Evolutionary conservation across 1,284 basidiomycete species (phyloP), one percentile per base, ranked within the genome.

Genomic region (Vanrija sp.): DNA sequence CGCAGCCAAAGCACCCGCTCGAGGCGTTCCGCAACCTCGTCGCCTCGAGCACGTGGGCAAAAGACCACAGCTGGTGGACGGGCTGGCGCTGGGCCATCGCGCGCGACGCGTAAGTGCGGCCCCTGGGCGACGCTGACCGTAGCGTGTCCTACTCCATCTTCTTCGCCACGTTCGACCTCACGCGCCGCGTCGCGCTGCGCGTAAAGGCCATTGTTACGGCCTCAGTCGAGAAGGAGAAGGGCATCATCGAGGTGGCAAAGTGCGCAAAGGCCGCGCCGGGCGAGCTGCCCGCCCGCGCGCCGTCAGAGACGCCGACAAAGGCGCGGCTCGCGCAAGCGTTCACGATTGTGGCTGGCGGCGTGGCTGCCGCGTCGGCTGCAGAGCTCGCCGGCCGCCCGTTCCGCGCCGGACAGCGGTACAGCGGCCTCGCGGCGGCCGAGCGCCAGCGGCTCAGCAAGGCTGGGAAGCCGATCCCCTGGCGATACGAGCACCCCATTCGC

Each of bases 111-210:
- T 70, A 37, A 61, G 69, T 63, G 12, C 15, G 4, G 5, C 24
- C n/a, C 12, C 24, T 19, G 7, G 3, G 20, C 7, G 31, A 20
- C 12, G 41, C 48, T 45, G 20, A 49, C 45, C 23, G 18, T 53
- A 72, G 70, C 3, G 46, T 68, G 8, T 68, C 68, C 45, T 76
- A 75, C 51, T 65, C 65, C n/a, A 61, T 69, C 47, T 76, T 76
- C 61, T 76, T 76, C 46, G 72, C 74, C 10, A 67, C 72, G 0
- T 76, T 76, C 44, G 74, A 76, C 50, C 47, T 74, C 6, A 74
- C 74, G 6, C 59, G 74, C 4, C 61, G 74, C 12, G 57, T 66
- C 0, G 70, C 70, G 9, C 54, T 76, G 8, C 66, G 69, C 2
- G 71, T 74, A 20, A 76, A 75, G 50, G 66, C 67, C 3, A 51